Base-by-base conservation (phyloP, 768 basidiomycete species). In the Pleurotus giganteus region DNA sequence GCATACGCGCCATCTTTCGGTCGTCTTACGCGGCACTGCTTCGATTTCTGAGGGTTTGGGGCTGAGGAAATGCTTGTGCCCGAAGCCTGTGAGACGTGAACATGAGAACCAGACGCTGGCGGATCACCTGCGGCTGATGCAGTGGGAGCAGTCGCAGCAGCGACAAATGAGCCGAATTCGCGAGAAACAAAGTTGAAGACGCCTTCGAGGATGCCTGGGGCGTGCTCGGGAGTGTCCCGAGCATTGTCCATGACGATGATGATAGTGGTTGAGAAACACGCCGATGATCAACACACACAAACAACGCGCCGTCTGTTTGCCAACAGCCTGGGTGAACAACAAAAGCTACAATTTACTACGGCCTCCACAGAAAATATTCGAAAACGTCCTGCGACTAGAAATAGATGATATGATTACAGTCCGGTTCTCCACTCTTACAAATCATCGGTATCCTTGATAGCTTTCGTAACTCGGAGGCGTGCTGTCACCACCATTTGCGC, bases 121-220 rank as follows among this genome's bases (percentile, higher is more conserved):
- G 11, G 39, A 19, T n/a, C 42, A 54, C 39, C 4, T 32, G 66
- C 65, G 57, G 63, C 63, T 7, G 61, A 47, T 28, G 66, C 55
- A 1, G 68, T 56, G 6, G 70, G 69, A 4, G 83, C 85, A 7
- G 85, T 82, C 45, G 89, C 89, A 61, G 74, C 85, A 17, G 78
- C 69, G 23, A 91, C 76, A 66, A 92, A 91, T 9, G 83, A 83
- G 43, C 83, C 83, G 32, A 91, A 63, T 66, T 92, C 89, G 47
- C 82, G 75, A 9, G 88, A 82, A 4, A 92, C 80, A 65, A 84
- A 89, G 65, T 71, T 78, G 59, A 90, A 75, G 4, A 91, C 85
- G 58, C 82, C 83, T 0, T 84, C 81, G 19, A 89, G 60, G 2
- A 87, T 61, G 37, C 85, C 81, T 43, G 69, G 57, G 28, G 63